phyloP scores from a whole-genome alignment of 2,329 filamentous ascomycete genomes.

The Colletotrichum sp. region DNA sequence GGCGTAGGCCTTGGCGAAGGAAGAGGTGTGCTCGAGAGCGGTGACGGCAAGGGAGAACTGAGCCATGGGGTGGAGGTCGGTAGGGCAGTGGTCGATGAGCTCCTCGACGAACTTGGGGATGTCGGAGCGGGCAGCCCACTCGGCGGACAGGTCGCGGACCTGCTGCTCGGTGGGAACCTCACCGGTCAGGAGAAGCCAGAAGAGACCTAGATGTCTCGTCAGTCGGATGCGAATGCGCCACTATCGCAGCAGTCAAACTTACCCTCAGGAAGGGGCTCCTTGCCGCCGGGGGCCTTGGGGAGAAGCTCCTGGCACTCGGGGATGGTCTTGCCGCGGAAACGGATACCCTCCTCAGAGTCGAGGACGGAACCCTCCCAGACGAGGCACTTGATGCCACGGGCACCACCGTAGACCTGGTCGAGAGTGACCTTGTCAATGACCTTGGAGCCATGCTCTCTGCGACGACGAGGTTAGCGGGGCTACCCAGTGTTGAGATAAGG shows the following conservation, averaged over 20 bases:
- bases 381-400: slow-evolving; percentile 97
- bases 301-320: slow-evolving; percentile 98
- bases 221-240: not conserved
- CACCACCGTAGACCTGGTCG: slow-evolving; percentile 99
- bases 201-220: slow-evolving; percentile 69
- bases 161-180: slow-evolving; percentile 98
- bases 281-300: slow-evolving; percentile 94
- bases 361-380: slow-evolving; percentile 99
- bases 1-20: slow-evolving; percentile 97
- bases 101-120: slow-evolving; percentile 98
- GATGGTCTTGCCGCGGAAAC: slow-evolving; percentile 99
- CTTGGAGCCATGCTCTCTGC: slow-evolving; percentile 91
- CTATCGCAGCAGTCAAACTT: slow-evolving; percentile 22
- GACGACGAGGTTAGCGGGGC: slow-evolving; percentile 22
- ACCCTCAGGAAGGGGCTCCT: slow-evolving; percentile 97
- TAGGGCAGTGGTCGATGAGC: slow-evolving; percentile 99
- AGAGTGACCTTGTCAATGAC: slow-evolving; percentile 97
- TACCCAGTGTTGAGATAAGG: slow-evolving; percentile 6
- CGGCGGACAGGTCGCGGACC: slow-evolving; percentile 95
- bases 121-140: slow-evolving; percentile 98
- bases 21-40: slow-evolving; percentile 97
- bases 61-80: slow-evolving; percentile 98
- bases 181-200: slow-evolving; percentile 98
- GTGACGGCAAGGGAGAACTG: slow-evolving; percentile 98
- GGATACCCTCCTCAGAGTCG: slow-evolving; percentile 98